Percentiles rank a stretch among this genome's conserved stretches.
These are phyloP conservation scores for Puccinia novopanici DNA, from an alignment of 1,284 basidiomycete species.

Conservation along the genomic window DNA sequence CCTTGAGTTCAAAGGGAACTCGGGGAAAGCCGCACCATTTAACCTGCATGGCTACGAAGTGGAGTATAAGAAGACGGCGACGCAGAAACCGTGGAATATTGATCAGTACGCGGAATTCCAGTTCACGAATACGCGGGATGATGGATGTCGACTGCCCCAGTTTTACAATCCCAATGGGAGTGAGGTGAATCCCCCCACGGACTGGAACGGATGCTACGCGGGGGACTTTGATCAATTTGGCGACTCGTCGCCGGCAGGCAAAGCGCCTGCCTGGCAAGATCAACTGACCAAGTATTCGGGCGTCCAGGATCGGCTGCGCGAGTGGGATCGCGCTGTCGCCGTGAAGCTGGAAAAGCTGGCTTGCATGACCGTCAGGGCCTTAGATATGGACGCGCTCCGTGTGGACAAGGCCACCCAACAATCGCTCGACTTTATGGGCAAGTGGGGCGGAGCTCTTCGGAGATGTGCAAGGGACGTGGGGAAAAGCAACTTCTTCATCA, in stretches of 20 bases:
- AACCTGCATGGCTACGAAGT: conserved; percentile 71
- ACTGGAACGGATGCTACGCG: conserved; percentile 70
- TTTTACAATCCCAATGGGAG: conserved; percentile 77
- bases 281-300: conserved; percentile 89
- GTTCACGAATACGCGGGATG: conserved; percentile 68
- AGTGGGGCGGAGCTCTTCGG: conserved; percentile 52
- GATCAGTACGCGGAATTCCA: conserved; percentile 77
- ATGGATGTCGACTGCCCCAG: conserved; percentile 71
- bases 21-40: conserved; percentile 79
- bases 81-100: conserved; percentile 79
- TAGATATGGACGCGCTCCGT: conserved; percentile 53
- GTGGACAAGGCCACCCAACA: conserved; percentile 54
- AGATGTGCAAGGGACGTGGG: conserved; percentile 50
- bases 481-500: conserved; percentile 53
- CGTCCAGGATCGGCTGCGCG: conserved; percentile 54
- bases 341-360: conserved; percentile 51
- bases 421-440: conserved; percentile 52
- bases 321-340: conserved; percentile 51
- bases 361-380: conserved; percentile 52
- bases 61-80: conserved; percentile 71
- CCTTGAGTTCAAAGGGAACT: conserved; percentile 76
- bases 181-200: conserved; percentile 62
- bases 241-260: conserved; percentile 92
- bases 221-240: conserved; percentile 91
- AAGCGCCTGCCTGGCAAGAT: conserved; percentile 72